Percentiles rank a stretch among this genome's conserved stretches.
These are phyloP conservation scores for Dalbergia oliveri DNA, from an alignment of 306 rosid genomes.

Conservation along the genomic window DNA sequence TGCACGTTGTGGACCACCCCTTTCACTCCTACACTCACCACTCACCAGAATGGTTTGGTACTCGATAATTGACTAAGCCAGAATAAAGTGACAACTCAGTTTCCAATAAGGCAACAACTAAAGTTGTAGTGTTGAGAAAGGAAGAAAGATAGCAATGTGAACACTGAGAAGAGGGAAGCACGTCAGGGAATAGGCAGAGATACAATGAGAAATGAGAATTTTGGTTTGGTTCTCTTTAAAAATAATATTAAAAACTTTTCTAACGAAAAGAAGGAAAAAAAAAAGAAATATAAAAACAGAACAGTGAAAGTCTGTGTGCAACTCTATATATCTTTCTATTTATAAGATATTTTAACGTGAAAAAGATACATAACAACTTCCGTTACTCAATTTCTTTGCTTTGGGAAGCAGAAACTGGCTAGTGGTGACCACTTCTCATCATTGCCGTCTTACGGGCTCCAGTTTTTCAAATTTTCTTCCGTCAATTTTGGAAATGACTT, in stretches of 20 bases:
- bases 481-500: background rate
- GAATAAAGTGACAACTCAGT: conserved; percentile 50
- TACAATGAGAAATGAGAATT: conserved; percentile 35
- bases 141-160: background rate
- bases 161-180: conserved; percentile 38
- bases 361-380: background rate
- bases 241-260: background rate
- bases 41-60: conserved; percentile 47
- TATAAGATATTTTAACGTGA: background rate
- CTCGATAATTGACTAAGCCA: conserved; percentile 49
- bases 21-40: conserved; percentile 33
- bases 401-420: conserved; percentile 41
- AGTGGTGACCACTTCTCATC: conserved; percentile 19
- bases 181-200: conserved; percentile 40
- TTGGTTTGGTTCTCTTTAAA: conserved; percentile 1
- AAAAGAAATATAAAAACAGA: too few species aligned
- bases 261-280: background rate
- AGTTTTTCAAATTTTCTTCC: background rate
- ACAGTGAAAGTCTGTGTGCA: too few species aligned
- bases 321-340: too few species aligned
- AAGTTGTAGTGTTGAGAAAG: conserved; percentile 14
- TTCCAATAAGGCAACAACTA: conserved; percentile 8
- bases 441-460: conserved; percentile 40
- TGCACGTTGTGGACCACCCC: conserved; percentile 49
- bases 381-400: conserved; percentile 4